Conservation (phyloP, 139 green algal species). For the Zygnema circumcarinatum region DNA sequence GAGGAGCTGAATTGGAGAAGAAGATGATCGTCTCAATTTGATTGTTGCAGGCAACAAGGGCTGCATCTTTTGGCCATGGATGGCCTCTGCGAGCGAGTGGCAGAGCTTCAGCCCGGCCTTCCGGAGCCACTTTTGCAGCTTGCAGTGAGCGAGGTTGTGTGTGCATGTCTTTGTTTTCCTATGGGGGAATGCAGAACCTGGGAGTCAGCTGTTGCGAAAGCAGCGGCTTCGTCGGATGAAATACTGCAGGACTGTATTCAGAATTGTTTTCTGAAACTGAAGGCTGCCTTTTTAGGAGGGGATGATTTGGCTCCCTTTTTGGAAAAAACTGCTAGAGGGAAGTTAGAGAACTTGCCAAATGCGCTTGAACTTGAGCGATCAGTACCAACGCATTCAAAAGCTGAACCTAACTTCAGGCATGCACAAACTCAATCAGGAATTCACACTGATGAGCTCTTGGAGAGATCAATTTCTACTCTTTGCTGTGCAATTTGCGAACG, state of each 20-base stretch:
- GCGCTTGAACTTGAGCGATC: too few species aligned
- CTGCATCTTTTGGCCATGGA: background rate
- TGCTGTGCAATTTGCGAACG: background rate
- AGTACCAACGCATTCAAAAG: background rate
- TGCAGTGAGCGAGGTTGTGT: background rate
- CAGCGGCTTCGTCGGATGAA: background rate
- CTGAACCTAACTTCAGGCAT: too few species aligned
- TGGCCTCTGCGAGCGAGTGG: background rate
- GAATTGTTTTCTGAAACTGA: background rate
- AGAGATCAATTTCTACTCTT: background rate
- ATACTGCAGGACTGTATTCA: background rate
- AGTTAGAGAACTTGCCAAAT: too few species aligned
- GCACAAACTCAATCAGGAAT: too few species aligned
- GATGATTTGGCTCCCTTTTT: background rate
- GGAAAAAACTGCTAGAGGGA: background rate
- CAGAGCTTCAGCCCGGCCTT: background rate
- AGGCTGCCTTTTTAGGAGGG: background rate
- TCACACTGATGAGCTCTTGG: too few species aligned
- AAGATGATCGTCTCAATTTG: too few species aligned
- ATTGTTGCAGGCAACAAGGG: background rate
- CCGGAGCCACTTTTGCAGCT: background rate
- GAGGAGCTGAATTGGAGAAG: too few species aligned
- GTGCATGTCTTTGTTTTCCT: too few species aligned
- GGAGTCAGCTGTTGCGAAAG: background rate
- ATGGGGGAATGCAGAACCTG: too few species aligned